phyloP scores from a whole-genome alignment of 2,329 filamentous ascomycete genomes.

The Ceratocystis colombiana region DNA sequence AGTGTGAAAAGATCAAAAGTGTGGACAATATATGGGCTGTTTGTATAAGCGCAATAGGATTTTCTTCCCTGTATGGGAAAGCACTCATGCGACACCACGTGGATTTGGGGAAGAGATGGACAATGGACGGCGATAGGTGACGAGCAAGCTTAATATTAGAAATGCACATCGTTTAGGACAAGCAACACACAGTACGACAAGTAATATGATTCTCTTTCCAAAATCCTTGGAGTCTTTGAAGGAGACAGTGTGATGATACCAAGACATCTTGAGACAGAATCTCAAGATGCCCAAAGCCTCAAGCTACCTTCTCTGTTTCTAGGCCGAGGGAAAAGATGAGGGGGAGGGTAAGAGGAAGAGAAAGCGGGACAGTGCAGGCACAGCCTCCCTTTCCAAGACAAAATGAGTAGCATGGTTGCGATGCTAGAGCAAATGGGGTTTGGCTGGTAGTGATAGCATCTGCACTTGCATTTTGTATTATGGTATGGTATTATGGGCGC shows the following conservation, averaged over 20 bases:
- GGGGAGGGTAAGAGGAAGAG: not conserved
- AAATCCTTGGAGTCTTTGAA: not conserved
- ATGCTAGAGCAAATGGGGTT: not conserved
- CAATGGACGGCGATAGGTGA: not conserved
- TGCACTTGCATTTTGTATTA: not conserved
- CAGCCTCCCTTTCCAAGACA: slow-evolving; percentile 1
- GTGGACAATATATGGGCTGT: not conserved
- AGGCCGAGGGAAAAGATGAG: too few relatives aligned
- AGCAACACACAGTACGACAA: not conserved
- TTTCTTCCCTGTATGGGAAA: not conserved
- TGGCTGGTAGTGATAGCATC: not conserved
- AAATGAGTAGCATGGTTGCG: not conserved
- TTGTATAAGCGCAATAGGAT: not conserved
- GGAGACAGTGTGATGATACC: not conserved
- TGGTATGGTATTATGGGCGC: not conserved
- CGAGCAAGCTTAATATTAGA: not conserved
- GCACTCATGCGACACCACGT: not conserved
- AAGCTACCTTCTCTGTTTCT: not conserved
- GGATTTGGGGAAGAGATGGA: not conserved
- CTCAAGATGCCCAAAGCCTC: not conserved
- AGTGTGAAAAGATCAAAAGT: not conserved
- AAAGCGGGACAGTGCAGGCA: not conserved
- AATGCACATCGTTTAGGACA: not conserved
- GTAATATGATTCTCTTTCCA: not conserved
- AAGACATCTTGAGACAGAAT: not conserved